Percentiles rank a stretch among this genome's conserved stretches.
These are phyloP conservation scores for Stereocaulon alpinum DNA, from an alignment of 495 filamentous ascomycete species.

Conservation along the genomic window DNA sequence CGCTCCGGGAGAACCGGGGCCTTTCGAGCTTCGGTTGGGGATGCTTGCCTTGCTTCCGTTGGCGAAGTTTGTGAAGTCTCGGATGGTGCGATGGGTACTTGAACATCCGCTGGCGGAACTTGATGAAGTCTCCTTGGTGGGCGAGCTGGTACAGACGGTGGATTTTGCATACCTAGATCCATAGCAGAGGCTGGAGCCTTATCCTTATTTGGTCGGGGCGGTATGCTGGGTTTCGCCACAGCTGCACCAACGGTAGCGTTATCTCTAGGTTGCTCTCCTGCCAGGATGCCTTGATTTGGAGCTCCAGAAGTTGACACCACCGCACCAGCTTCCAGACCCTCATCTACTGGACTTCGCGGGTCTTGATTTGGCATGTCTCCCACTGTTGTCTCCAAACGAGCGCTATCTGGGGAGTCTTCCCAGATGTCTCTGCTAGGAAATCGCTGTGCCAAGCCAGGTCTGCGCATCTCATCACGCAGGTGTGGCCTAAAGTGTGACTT, in stretches of 20 bases:
- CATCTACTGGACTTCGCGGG: conserved; percentile 22
- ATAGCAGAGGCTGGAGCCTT: conserved; percentile 26
- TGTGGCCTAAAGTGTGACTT: conserved; percentile 34
- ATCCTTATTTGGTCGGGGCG: conserved; percentile 31
- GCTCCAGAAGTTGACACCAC: conserved; percentile 21
- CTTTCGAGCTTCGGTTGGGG: conserved; percentile 37
- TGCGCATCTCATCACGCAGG: conserved; percentile 32
- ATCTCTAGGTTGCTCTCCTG: conserved; percentile 20
- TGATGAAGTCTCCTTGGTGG: conserved; percentile 30
- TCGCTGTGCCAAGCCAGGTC: conserved; percentile 52
- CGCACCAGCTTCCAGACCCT: conserved; percentile 23
- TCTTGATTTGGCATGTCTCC: conserved; percentile 46
- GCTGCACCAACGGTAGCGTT: conserved; percentile 28
- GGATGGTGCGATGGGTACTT: conserved; percentile 21
- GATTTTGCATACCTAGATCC: conserved; percentile 11
- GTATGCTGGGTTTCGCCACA: conserved; percentile 31
- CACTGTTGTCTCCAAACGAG: conserved; percentile 71
- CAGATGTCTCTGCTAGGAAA: conserved; percentile 95
- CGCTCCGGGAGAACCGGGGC: conserved; percentile 53
- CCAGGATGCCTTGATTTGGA: conserved; percentile 16
- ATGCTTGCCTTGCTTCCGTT: conserved; percentile 25
- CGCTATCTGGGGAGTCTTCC: conserved; percentile 87
- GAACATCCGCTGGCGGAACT: conserved; percentile 28
- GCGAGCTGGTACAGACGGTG: conserved; percentile 22
- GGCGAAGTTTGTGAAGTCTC: conserved; percentile 12